Conservation (phyloP, 2,329 filamentous ascomycete species). For the Diaporthe citri region DNA sequence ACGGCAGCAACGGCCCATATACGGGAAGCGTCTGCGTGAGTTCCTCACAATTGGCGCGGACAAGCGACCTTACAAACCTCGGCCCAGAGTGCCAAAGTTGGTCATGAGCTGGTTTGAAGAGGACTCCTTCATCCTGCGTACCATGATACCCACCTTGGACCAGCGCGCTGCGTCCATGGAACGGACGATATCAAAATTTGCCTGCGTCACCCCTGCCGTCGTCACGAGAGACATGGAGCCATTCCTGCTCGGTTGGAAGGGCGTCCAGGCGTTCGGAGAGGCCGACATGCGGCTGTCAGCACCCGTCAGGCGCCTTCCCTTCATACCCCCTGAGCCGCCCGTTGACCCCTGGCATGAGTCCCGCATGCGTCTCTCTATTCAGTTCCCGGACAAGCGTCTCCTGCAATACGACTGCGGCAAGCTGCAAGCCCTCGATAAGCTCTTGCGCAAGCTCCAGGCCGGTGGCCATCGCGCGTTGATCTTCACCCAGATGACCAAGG, state of each 20-base stretch:
- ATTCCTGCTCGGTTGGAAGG: conserved; percentile 73
- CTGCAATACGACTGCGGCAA: conserved; percentile 98
- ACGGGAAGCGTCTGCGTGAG: conserved; percentile 83
- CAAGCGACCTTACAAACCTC: conserved; percentile 69
- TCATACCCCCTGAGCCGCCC: conserved; percentile 66
- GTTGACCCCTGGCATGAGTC: conserved; percentile 93
- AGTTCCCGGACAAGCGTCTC: conserved; percentile 96
- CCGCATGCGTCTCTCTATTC: conserved; percentile 91
- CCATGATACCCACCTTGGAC: conserved; percentile 80
- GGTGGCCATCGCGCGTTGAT: conserved; percentile 95
- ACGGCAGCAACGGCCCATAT: conserved; percentile 84
- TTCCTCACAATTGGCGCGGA: conserved; percentile 75
- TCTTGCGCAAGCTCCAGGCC: conserved; percentile 87
- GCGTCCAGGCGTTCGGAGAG: conserved; percentile 69
- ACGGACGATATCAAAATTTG: conserved; percentile 85
- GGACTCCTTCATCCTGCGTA: conserved; percentile 72
- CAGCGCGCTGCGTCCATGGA: conserved; percentile 80
- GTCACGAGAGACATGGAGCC: conserved; percentile 82
- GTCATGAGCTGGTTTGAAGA: conserved; percentile 82
- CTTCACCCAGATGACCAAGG: conserved; percentile 99
- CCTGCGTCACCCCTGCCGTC: conserved; percentile 90
- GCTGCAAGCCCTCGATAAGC: conserved; percentile 86
- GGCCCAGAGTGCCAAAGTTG: conserved; percentile 71
- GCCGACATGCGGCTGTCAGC: conserved; percentile 69
- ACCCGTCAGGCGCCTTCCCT: conserved; percentile 67